phyloP scores from a whole-genome alignment of 73 alveolate genomes.

The Paramecium octaurelia region DNA sequence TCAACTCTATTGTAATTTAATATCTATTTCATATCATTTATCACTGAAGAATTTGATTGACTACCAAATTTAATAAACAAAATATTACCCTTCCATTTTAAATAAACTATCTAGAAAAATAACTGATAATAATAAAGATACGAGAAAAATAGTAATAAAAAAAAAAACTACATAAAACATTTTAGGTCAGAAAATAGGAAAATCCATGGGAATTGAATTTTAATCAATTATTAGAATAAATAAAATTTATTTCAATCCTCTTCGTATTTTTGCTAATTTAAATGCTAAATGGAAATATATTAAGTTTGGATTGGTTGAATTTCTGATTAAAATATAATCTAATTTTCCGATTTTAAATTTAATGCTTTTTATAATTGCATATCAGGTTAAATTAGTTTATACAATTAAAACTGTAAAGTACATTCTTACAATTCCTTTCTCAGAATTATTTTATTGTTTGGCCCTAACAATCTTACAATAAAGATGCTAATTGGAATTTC shows the following conservation, averaged over 20 bases:
- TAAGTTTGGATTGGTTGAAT: neutral
- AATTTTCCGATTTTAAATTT: neutral
- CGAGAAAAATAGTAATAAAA: no score
- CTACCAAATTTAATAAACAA: no score
- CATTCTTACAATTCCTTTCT: neutral
- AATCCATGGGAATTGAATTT: no score
- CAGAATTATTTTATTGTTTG: neutral
- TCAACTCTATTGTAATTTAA: neutral
- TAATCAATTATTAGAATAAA: neutral
- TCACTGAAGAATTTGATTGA: no score
- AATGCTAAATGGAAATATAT: neutral
- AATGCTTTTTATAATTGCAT: neutral
- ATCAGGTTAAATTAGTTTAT: neutral
- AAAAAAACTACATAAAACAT: no score
- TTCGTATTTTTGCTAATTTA: neutral
- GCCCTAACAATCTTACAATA: neutral
- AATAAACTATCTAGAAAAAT: no score
- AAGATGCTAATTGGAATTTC: neutral
- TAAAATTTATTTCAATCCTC: neutral
- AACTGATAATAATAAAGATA: no score
- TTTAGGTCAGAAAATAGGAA: no score
- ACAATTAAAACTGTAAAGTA: neutral
- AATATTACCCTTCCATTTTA: no score
- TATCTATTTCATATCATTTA: neutral
- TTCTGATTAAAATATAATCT: neutral